These are phyloP conservation scores for Scheffersomyces titani DNA, from an alignment of 1,139 yeast genomes.

Conservation along the genomic window DNA sequence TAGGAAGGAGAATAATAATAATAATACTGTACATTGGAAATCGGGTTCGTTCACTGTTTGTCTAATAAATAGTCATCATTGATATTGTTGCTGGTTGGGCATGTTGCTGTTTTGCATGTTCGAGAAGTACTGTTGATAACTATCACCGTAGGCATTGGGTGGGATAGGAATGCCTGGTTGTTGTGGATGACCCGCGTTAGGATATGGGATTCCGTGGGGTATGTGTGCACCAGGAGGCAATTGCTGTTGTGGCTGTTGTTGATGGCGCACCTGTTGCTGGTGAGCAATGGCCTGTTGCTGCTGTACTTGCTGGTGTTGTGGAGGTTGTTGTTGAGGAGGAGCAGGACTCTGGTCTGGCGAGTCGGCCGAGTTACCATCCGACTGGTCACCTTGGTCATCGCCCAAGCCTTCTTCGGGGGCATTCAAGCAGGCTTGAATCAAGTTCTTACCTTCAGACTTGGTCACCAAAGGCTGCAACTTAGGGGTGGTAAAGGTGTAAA, in stretches of 20 bases:
- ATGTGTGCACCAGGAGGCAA: constrained; percentile 52
- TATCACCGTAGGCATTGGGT: constrained; percentile 44
- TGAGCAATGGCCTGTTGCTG: constrained; percentile 25
- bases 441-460: constrained; percentile 93
- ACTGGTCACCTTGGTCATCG: constrained; percentile 66
- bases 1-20: constrained; percentile 5
- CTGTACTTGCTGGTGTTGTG: constrained; percentile 25
- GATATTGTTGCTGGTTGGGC: constrained; percentile 49
- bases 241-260: constrained; percentile 32
- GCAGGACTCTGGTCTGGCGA: constrained; percentile 45
- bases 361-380: constrained; percentile 49
- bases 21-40: constrained; percentile 1
- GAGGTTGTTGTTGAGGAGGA: constrained; percentile 32
- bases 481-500: constrained; percentile 98
- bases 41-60: not conserved
- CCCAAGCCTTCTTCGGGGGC: constrained; percentile 76
- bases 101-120: constrained; percentile 53
- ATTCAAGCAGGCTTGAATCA: constrained; percentile 94
- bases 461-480: constrained; percentile 97
- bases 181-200: constrained; percentile 40
- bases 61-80: constrained; percentile 14
- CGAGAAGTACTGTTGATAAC: constrained; percentile 60
- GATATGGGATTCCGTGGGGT: constrained; percentile 48
- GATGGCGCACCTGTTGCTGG: constrained; percentile 24
- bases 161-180: constrained; percentile 41